Evolutionary conservation across 495 filamentous ascomycete genomes (phyloP).

Genomic region (Lasiosphaeria miniovina): DNA sequence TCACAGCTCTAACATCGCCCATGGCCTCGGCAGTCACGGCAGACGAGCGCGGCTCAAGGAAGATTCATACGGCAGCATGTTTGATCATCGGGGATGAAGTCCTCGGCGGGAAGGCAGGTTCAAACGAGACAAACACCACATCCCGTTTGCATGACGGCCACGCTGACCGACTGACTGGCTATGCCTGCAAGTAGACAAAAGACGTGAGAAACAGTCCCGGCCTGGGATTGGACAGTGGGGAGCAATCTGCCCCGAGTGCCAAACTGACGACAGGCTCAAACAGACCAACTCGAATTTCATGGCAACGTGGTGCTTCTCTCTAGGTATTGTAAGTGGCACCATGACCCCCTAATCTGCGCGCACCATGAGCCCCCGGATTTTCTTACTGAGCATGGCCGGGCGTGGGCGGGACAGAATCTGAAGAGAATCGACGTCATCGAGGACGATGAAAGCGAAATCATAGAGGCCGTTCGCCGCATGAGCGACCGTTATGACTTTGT

Average conservation of each 20-base stretch:
- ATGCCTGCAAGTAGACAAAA: slow-evolving; percentile 25
- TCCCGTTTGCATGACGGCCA: too few relatives aligned
- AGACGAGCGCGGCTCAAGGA: slow-evolving; percentile 52
- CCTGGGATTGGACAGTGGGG: background rate
- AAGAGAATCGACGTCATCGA: slow-evolving; percentile 89
- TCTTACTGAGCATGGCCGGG: too few relatives aligned
- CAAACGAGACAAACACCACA: background rate
- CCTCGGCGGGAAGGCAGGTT: slow-evolving; percentile 83
- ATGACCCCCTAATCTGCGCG: too few relatives aligned
- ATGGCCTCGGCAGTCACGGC: slow-evolving; percentile 52
- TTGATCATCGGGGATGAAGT: slow-evolving; percentile 97
- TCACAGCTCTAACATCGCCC: slow-evolving; percentile 17
- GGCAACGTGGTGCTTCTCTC: slow-evolving; percentile 87
- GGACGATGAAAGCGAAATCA: slow-evolving; percentile 86
- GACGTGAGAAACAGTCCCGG: slow-evolving; percentile 25
- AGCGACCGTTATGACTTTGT: slow-evolving; percentile 87
- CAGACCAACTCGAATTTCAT: slow-evolving; percentile 91
- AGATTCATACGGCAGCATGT: slow-evolving; percentile 87
- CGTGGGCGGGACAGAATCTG: slow-evolving; percentile 49
- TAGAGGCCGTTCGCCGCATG: slow-evolving; percentile 83
- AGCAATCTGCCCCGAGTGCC: background rate
- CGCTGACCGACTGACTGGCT: background rate
- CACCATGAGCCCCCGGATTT: too few relatives aligned
- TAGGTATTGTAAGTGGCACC: slow-evolving; percentile 63
- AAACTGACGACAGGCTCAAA: background rate